Base-by-base conservation (phyloP, 2,329 filamentous ascomycete species). In the Orbilia blumenaviensis region DNA sequence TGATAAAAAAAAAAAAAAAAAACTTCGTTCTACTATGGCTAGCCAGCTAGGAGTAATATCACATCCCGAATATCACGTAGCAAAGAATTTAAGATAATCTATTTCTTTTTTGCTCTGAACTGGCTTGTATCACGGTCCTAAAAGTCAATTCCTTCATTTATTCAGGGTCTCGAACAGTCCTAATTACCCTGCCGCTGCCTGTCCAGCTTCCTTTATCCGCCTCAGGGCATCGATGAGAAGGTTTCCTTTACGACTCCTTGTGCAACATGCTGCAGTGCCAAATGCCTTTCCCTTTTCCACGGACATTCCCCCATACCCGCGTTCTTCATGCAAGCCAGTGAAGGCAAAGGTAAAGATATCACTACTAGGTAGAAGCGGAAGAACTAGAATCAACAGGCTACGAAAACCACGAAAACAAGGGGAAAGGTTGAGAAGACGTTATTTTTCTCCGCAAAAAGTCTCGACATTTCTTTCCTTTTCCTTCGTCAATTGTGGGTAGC, bases 391-490 rank as follows among this genome's bases (percentile, higher is more conserved):
- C n/a, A n/a, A n/a, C n/a, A n/a, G n/a, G n/a, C n/a, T n/a, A n/a
- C n/a, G n/a, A n/a, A n/a, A n/a, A n/a, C n/a, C n/a, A n/a, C 10
- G 9, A 27, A 6, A 50, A 16, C 10, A 21, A 48, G 2, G 12
- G 16, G 46, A 29, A 52, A 8, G n/a, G 8, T n/a, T n/a, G n/a
- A n/a, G 7, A 14, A 52, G 32, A 56, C 52, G 52, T 56, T 56
- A 36, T 56, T 56, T 66, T 60, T 72, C 67, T 72, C 60, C 67
- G 60, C 67, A 72, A 60, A 72, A 58, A 64, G 36, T 72, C 50
- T 72, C 25, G 32, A 56, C 32, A 23, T 56, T 38, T 38, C n/a
- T n/a, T n/a, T n/a, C n/a, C n/a, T n/a, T n/a, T n/a, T n/a, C n/a
- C n/a, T n/a, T n/a, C n/a, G n/a, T n/a, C n/a, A n/a, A n/a, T 36